Conservation (phyloP, 2,329 filamentous ascomycete genomes). For the Anthostomella pinea region DNA sequence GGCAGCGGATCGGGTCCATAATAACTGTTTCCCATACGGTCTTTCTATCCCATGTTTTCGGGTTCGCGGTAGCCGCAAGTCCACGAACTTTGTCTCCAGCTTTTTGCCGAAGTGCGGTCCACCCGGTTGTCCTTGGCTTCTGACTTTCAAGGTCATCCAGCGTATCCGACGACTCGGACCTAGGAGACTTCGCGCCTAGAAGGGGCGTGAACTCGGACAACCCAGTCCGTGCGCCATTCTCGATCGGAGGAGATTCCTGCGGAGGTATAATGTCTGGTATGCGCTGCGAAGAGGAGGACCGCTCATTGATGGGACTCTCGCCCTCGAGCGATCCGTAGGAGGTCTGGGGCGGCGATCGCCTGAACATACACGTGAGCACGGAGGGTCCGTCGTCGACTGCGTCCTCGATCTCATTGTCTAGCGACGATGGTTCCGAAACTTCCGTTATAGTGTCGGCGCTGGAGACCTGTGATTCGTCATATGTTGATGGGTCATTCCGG, state of each 20-base stretch:
- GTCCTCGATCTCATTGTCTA: constrained; percentile 17
- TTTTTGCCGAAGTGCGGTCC: constrained; percentile 26
- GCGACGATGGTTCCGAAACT: constrained; percentile 28
- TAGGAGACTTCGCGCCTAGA: constrained; percentile 34
- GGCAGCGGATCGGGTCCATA: constrained; percentile 63
- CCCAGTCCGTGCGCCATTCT: background rate
- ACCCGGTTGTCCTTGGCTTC: constrained; percentile 34
- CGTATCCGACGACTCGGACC: constrained; percentile 27
- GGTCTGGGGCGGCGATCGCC: constrained; percentile 45
- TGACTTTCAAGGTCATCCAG: constrained; percentile 50
- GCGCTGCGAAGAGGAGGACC: constrained; percentile 8
- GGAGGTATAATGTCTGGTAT: constrained; percentile 7
- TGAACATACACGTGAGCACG: constrained; percentile 47
- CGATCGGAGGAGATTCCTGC: constrained; percentile 2
- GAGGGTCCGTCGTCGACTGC: constrained; percentile 26
- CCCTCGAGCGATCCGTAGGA: constrained; percentile 5
- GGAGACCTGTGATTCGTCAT: constrained; percentile 14
- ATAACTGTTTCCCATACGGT: constrained; percentile 63
- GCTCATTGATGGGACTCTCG: constrained; percentile 3
- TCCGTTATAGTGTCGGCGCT: constrained; percentile 28
- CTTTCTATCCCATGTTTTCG: constrained; percentile 69
- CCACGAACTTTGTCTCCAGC: constrained; percentile 20
- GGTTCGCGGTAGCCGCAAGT: constrained; percentile 46
- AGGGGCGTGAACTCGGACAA: constrained; percentile 47
- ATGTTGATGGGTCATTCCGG: constrained; percentile 28